Base-by-base conservation (phyloP, 306 rosid genomes). In the Vicia villosa region DNA sequence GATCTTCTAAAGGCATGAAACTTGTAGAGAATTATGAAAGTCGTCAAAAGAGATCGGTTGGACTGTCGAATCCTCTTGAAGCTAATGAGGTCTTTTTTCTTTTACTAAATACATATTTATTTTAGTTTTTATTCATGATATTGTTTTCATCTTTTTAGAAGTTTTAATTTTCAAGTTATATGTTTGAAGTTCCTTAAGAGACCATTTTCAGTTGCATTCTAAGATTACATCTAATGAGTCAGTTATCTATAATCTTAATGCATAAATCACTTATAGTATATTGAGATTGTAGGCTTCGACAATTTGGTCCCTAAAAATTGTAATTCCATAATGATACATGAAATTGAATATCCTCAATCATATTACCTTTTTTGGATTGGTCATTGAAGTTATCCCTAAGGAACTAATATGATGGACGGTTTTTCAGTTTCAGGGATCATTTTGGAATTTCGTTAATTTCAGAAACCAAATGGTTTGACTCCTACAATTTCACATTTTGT, bases 1-100 rank as follows among this genome's bases (percentile, higher is more conserved):
- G 38, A 10, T 77, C 77, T 19, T 16, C 76, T 21, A 42, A 63
- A 56, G 81, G 79, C 69, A 46, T 6, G 32, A 63, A 77, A 73
- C 82, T 81, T 60, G 50, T 17, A 16, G 42, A 38, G 2, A 72
- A 72, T 54, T 81, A 76, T 19, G 79, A 81, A 73, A 43, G 60
- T 63, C 70, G 76, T 62, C 62, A 19, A 21, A 52, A 56, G 79
- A 68, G 58, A 68, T 40, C 65, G 21, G 74, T 62, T 28, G 55
- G 59, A 62, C 75, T 42, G 61, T 51, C 78, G 52, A 66, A 21
- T 42, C 22, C 70, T 32, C 60, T 62, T 52, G 77, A 76, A 72
- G 75, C 42, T 19, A 28, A 66, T 11, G 26, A 81, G 84, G 84
- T 81, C 16, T 58, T 67, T 67, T 66, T 72, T 60, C 17, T 49